Percentiles rank a stretch among this genome's conserved stretches.
Evolutionary conservation across 2,329 filamentous ascomycete genomes (phyloP).

Genomic region (Monosporascus sp.): DNA sequence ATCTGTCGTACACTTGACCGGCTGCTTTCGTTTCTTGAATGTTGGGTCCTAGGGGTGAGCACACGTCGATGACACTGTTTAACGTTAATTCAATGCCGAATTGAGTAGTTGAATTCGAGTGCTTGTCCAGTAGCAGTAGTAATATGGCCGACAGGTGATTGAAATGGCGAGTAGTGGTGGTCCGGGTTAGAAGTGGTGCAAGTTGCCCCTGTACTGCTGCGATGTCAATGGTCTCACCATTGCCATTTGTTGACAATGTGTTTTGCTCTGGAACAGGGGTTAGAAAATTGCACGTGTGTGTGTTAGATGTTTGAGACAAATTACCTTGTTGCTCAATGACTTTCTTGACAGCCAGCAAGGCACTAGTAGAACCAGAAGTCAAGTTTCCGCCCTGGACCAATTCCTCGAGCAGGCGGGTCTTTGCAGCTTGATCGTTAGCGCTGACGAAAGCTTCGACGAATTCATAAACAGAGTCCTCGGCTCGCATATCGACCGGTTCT

Average conservation of each 20-base stretch:
- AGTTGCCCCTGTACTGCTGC: constrained; percentile 20
- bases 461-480: constrained; percentile 17
- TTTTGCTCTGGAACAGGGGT: constrained; percentile 9
- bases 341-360: constrained; percentile 18
- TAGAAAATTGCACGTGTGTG: constrained; percentile 3
- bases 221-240: constrained; percentile 15
- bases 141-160: constrained; percentile 20
- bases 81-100: constrained; percentile 54
- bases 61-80: constrained; percentile 36
- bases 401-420: constrained; percentile 14
- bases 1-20: constrained; percentile 36
- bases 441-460: constrained; percentile 24
- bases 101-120: constrained; percentile 46
- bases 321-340: constrained; percentile 19
- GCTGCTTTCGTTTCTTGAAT: constrained; percentile 22
- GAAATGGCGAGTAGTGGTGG: constrained; percentile 22
- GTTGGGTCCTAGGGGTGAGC: constrained; percentile 16
- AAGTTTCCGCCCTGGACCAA: constrained; percentile 14
- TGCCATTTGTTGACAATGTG: constrained; percentile 1
- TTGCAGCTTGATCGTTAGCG: constrained; percentile 10
- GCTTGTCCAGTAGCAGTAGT: constrained; percentile 44
- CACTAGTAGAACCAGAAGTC: constrained; percentile 14
- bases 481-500: constrained; percentile 9
- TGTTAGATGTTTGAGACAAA: constrained; percentile 1
- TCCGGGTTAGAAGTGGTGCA: constrained; percentile 15